phyloP scores from a whole-genome alignment of 441 rosid genomes.

The Gossypium aridum region DNA sequence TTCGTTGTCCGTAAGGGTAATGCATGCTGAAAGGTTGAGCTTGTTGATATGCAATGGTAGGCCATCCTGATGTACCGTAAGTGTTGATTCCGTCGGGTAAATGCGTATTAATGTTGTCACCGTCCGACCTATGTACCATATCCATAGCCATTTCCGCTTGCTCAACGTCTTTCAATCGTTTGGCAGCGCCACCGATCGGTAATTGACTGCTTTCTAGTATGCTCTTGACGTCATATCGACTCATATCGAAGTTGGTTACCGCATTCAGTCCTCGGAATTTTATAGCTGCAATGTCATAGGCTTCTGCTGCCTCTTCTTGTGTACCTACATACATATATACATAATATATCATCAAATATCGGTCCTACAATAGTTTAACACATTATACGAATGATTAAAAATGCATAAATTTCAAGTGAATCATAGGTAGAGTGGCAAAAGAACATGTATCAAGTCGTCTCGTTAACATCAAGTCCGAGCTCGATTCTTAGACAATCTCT shows the following conservation, averaged over 20 bases:
- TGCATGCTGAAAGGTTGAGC: constrained; percentile 28
- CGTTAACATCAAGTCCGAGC: too few species aligned
- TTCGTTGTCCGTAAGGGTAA: constrained; percentile 38
- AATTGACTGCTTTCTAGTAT: constrained; percentile 81
- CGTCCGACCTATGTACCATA: constrained; percentile 7
- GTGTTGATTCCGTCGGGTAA: constrained; percentile 22
- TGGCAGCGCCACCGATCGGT: constrained; percentile 75
- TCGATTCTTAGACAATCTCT: too few species aligned
- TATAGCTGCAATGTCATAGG: constrained; percentile 93
- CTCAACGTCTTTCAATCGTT: constrained; percentile 54
- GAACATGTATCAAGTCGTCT: too few species aligned
- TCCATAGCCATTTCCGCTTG: constrained; percentile 24
- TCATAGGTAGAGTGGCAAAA: too few species aligned
- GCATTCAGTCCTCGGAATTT: constrained; percentile 88
- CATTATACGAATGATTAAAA: too few species aligned
- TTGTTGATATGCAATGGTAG: constrained; percentile 42
- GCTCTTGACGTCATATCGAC: constrained; percentile 72
- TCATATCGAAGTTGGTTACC: constrained; percentile 94
- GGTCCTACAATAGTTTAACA: too few species aligned
- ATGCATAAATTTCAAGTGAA: too few species aligned
- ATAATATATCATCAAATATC: not conserved
- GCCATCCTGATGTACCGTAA: constrained; percentile 32
- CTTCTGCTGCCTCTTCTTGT: constrained; percentile 97
- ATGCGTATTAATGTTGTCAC: constrained; percentile 14
- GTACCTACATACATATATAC: constrained; percentile 43